Evolutionary conservation across 305 asterid genomes (phyloP).

Genomic region (Salvia sclarea): DNA sequence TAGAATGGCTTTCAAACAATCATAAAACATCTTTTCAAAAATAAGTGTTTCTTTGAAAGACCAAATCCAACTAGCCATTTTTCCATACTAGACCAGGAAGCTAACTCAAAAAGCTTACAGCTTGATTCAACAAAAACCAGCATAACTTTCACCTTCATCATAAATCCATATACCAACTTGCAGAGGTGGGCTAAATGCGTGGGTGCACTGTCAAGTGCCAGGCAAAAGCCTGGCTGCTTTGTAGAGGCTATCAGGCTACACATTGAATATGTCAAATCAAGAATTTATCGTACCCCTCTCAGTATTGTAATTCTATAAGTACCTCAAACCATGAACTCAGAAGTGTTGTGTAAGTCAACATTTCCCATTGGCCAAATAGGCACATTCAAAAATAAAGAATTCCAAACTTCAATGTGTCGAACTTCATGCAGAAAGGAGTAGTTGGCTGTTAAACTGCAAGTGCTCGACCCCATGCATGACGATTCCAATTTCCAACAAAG

Average conservation of each 20-base stretch:
- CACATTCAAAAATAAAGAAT: background rate
- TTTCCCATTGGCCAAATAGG: background rate
- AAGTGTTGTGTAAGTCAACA: background rate
- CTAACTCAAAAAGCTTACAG: background rate
- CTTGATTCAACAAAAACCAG: background rate
- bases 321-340: slow-evolving; percentile 5
- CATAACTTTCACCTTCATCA: background rate
- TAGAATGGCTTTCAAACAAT: background rate
- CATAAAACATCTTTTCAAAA: background rate
- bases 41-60: background rate
- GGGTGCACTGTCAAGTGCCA: slow-evolving; percentile 3
- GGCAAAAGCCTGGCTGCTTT: slow-evolving; percentile 13
- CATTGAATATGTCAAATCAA: background rate
- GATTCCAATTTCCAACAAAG: background rate
- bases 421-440: background rate
- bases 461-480: background rate
- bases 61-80: background rate
- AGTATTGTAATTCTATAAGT: background rate
- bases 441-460: background rate
- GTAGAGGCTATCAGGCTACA: slow-evolving; percentile 16
- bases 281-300: background rate
- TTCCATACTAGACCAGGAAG: background rate
- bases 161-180: slow-evolving; percentile 20
- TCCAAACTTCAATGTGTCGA: background rate
- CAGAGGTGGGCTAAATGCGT: background rate